Conservation (phyloP, 768 basidiomycete genomes). For the Tricholoma bakamatsutake region DNA sequence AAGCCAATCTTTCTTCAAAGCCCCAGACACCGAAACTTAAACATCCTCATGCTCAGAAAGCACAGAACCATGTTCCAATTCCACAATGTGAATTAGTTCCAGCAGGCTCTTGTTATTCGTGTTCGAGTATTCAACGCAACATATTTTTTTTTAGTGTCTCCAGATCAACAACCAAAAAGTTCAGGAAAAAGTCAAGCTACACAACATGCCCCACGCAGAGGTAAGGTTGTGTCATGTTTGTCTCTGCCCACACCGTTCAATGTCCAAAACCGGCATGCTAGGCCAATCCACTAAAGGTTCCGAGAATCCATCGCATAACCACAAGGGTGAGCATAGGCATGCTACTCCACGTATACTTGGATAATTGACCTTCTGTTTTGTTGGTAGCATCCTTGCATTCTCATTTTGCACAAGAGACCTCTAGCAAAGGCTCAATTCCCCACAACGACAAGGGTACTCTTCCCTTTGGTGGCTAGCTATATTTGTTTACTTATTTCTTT, state of each 20-base stretch:
- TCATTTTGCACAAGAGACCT: not conserved
- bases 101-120: not conserved
- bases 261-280: not conserved
- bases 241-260: not conserved
- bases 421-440: not conserved
- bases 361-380: not conserved
- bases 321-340: not conserved
- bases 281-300: not conserved
- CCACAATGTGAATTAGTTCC: not conserved
- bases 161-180: not conserved
- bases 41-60: not conserved
- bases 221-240: not conserved
- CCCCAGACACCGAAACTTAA: not conserved
- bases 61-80: not conserved
- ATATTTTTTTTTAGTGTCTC: not conserved
- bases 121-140: not conserved
- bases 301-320: not conserved
- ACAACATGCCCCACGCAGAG: not conserved
- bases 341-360: not conserved
- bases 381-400: not conserved
- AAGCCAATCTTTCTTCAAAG: not conserved
- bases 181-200: not conserved
- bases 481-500: not conserved
- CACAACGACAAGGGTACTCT: not conserved
- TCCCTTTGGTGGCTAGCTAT: not conserved